These are phyloP conservation scores for Penicillium atrosanguineum DNA, from an alignment of 495 filamentous ascomycete genomes.

Conservation along the genomic window DNA sequence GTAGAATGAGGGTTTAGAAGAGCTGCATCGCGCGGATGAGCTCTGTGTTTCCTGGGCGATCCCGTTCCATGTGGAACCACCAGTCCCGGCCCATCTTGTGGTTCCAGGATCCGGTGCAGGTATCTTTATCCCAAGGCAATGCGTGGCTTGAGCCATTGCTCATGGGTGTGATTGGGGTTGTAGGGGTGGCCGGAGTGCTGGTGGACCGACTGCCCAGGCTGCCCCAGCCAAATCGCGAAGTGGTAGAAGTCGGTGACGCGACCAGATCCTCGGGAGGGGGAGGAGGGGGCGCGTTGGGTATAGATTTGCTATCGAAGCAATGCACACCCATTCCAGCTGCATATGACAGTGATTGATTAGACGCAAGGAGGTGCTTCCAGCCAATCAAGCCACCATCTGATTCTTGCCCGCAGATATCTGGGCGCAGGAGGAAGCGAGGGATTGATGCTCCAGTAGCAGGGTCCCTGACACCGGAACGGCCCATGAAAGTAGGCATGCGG, in stretches of 20 bases:
- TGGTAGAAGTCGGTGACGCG: constrained; percentile 34
- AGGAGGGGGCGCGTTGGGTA: constrained; percentile 15
- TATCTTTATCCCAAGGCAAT: constrained; percentile 45
- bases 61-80: constrained; percentile 52
- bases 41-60: constrained; percentile 41
- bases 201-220: constrained; percentile 35
- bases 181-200: constrained; percentile 32
- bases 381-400: constrained; percentile 44
- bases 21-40: constrained; percentile 39
- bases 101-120: constrained; percentile 50
- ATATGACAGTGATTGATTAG: constrained; percentile 41
- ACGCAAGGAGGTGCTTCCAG: constrained; percentile 46
- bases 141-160: constrained; percentile 25
- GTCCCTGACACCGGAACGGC: constrained; percentile 32
- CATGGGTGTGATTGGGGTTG: constrained; percentile 37
- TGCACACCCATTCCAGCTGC: constrained; percentile 40
- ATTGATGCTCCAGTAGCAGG: constrained; percentile 33
- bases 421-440: constrained; percentile 43
- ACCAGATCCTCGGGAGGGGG: constrained; percentile 26
- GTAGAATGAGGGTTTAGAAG: constrained; percentile 26
- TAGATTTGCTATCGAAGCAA: constrained; percentile 36
- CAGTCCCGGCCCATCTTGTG: constrained; percentile 45
- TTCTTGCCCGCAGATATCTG: constrained; percentile 44
- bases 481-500: constrained; percentile 47
- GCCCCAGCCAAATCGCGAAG: constrained; percentile 41